phyloP scores from a whole-genome alignment of 2,329 filamentous ascomycete species.

The Domatiomyces catenatus region DNA sequence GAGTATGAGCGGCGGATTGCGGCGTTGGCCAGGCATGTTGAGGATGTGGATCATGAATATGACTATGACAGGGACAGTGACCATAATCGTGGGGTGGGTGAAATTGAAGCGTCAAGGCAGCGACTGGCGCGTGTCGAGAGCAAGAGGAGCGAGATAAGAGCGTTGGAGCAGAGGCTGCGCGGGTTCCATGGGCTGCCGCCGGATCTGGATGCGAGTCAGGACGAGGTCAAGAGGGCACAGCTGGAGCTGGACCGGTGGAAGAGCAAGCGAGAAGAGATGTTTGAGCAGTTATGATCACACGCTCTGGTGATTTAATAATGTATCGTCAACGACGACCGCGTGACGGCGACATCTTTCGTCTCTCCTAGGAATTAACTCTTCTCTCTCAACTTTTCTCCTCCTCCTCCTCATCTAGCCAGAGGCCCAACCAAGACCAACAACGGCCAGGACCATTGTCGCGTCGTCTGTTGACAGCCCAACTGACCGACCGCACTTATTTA shows the following conservation, averaged over 20 bases:
- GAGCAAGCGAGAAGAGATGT: slow-evolving; percentile 53
- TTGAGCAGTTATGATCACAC: slow-evolving; percentile 40
- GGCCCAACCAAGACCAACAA: too few relatives aligned
- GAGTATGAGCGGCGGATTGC: slow-evolving; percentile 47
- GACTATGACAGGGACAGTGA: too few relatives aligned
- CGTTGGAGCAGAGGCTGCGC: slow-evolving; percentile 44
- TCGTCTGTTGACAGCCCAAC: neutral
- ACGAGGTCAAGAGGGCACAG: slow-evolving; percentile 54
- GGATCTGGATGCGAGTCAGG: slow-evolving; percentile 51
- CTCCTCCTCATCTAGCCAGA: too few relatives aligned
- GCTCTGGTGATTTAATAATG: neutral
- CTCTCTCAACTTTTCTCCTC: too few relatives aligned
- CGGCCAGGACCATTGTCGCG: too few relatives aligned
- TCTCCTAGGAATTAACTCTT: neutral
- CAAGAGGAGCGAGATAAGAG: slow-evolving; percentile 38
- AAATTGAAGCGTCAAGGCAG: slow-evolving; percentile 21
- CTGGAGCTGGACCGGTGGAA: slow-evolving; percentile 47
- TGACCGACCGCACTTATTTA: neutral
- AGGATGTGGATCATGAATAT: neutral
- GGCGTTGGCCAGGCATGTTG: slow-evolving; percentile 22
- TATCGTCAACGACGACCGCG: neutral
- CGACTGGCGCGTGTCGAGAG: slow-evolving; percentile 41
- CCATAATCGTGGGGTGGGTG: slow-evolving; percentile 5
- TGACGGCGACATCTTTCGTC: too few relatives aligned
- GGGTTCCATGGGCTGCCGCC: slow-evolving; percentile 59